Evolutionary conservation across 345 rosid species (phyloP).

Genomic region (Rhizophora mangle): DNA sequence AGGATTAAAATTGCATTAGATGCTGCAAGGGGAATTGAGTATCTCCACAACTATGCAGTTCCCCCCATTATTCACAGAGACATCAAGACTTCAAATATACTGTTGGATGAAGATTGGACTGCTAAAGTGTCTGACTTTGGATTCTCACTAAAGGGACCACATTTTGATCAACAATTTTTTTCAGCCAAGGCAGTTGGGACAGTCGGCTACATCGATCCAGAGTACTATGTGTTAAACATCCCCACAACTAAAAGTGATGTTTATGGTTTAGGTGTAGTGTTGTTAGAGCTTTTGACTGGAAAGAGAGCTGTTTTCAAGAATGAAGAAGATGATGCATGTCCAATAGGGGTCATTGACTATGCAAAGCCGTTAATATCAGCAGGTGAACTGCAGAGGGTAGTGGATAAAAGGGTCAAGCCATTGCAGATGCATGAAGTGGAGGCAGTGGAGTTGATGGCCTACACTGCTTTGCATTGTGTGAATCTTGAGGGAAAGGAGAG

Average conservation of each 20-base stretch:
- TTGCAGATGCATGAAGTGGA: conserved; percentile 35
- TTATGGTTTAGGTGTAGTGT: conserved; percentile 62
- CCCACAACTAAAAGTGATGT: conserved; percentile 55
- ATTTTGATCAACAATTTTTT: conserved; percentile 32
- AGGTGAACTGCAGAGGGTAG: conserved; percentile 30
- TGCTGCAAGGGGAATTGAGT: conserved; percentile 60
- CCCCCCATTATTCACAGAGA: conserved; percentile 69
- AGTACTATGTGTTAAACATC: conserved; percentile 48
- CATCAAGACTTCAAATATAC: conserved; percentile 67
- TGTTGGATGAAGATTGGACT: conserved; percentile 48
- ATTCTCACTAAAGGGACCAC: conserved; percentile 49
- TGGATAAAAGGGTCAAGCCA: conserved; percentile 43
- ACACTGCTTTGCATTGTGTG: conserved; percentile 43
- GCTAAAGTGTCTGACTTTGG: conserved; percentile 71
- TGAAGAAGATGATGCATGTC: conserved; percentile 31
- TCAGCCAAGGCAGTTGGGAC: conserved; percentile 57
- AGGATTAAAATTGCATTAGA: conserved; percentile 59
- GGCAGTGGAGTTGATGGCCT: conserved; percentile 49
- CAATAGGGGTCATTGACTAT: conserved; percentile 42
- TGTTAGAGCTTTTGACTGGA: conserved; percentile 58
- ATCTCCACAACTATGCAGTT: conserved; percentile 60
- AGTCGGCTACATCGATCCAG: conserved; percentile 71
- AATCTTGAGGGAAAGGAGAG: conserved; percentile 54
- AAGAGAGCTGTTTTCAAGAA: conserved; percentile 46
- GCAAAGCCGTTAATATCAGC: conserved; percentile 33